A percentile compares a stretch with the other conserved stretches of the same genome.
phyloP scores from a whole-genome alignment of 495 filamentous ascomycete species.

The Penicillium lividum region DNA sequence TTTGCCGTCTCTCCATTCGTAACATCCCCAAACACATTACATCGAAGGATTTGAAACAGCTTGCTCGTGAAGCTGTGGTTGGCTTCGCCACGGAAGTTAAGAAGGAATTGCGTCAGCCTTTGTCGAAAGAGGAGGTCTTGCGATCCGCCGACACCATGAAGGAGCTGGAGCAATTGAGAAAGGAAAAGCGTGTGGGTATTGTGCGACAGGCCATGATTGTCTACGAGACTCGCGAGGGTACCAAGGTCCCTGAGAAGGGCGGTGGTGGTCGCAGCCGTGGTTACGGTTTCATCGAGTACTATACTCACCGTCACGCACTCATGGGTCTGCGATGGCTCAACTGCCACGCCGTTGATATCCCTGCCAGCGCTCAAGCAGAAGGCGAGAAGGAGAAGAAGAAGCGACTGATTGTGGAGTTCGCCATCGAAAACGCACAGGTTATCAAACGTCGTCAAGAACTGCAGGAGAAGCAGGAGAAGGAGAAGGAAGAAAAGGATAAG shows the following conservation, averaged over 20 bases:
- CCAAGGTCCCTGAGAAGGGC: conserved; percentile 71
- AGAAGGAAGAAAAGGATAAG: conserved; percentile 22
- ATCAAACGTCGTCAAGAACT: conserved; percentile 73
- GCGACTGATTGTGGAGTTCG: conserved; percentile 92
- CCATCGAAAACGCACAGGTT: conserved; percentile 97
- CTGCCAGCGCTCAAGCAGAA: conserved; percentile 28
- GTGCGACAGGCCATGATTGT: conserved; percentile 96
- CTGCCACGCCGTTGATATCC: conserved; percentile 64
- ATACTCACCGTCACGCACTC: conserved; percentile 86
- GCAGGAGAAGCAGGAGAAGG: conserved; percentile 57
- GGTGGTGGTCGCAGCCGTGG: conserved; percentile 82
- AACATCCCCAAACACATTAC: conserved; percentile 85
- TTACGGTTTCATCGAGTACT: conserved; percentile 98
- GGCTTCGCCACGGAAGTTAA: conserved; percentile 93
- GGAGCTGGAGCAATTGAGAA: conserved; percentile 73
- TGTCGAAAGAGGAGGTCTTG: conserved; percentile 83
- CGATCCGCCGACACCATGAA: conserved; percentile 79
- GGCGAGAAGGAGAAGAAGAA: conserved; percentile 64
- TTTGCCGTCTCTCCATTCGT: conserved; percentile 91
- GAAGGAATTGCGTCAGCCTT: conserved; percentile 62
- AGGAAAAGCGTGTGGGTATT: conserved; percentile 82
- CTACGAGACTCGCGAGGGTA: conserved; percentile 80
- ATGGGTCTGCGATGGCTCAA: conserved; percentile 97
- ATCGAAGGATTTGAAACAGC: conserved; percentile 86
- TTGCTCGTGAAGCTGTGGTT: conserved; percentile 87